Conservation (phyloP, 1,139 yeast species). For the Taphrina betulina region DNA sequence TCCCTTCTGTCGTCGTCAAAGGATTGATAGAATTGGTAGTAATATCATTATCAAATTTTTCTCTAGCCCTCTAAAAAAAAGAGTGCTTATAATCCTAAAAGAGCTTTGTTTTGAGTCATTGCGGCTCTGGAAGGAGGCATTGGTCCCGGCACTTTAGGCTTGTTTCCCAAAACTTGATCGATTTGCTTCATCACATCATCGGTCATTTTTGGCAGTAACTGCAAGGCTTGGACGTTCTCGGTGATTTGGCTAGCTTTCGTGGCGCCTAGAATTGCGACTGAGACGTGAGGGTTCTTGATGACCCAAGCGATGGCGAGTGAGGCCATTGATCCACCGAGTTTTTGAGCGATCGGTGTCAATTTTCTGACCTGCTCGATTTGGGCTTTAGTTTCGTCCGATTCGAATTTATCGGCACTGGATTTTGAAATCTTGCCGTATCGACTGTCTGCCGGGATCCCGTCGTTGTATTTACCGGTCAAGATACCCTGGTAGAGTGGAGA, state of each 20-base stretch:
- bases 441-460: conserved; percentile 42
- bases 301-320: conserved; percentile 44
- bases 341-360: conserved; percentile 41
- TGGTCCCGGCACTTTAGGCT: conserved; percentile 38
- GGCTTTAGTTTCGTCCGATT: conserved; percentile 40
- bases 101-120: conserved; percentile 27
- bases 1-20: too few species aligned
- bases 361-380: conserved; percentile 41
- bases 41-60: too few species aligned
- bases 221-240: conserved; percentile 44
- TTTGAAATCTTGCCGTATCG: conserved; percentile 38
- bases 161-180: conserved; percentile 43
- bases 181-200: conserved; percentile 42
- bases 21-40: too few species aligned
- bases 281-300: conserved; percentile 43
- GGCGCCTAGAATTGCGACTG: conserved; percentile 46
- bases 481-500: conserved; percentile 44
- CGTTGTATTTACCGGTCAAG: conserved; percentile 44
- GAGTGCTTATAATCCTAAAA: too few species aligned
- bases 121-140: conserved; percentile 26
- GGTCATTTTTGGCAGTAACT: conserved; percentile 42
- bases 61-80: too few species aligned
- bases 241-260: conserved; percentile 44
- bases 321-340: conserved; percentile 42
- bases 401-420: conserved; percentile 36